Conservation (phyloP, 768 basidiomycete genomes). For the Psilocybe subaeruginosa region DNA sequence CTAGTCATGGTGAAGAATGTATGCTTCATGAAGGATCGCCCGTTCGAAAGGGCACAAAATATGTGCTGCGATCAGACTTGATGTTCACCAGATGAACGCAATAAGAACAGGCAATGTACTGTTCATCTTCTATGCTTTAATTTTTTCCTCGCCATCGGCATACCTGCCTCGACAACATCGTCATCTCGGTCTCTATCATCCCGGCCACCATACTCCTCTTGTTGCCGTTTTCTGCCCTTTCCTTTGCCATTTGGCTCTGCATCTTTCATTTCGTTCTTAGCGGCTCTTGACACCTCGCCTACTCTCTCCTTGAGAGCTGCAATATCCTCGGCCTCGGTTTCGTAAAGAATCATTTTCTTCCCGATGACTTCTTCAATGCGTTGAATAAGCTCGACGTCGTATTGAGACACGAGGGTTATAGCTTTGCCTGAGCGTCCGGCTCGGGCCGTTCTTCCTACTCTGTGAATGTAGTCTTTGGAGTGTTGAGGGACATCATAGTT, state of each 20-base stretch:
- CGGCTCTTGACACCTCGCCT: constrained; percentile 79
- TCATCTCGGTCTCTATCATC: constrained; percentile 93
- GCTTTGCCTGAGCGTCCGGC: constrained; percentile 97
- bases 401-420: constrained; percentile 97
- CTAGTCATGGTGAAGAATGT: constrained; percentile 73
- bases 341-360: constrained; percentile 91
- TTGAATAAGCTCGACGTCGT: constrained; percentile 95
- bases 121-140: constrained; percentile 41
- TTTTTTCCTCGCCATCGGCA: constrained; percentile 67
- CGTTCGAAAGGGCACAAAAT: constrained; percentile 67
- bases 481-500: constrained; percentile 98
- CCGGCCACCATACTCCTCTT: constrained; percentile 51
- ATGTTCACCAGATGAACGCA: constrained; percentile 51
- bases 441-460: constrained; percentile 96
- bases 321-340: constrained; percentile 87
- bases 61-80: constrained; percentile 71
- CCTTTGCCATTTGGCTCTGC: constrained; percentile 52
- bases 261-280: constrained; percentile 79
- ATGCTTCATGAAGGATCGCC: constrained; percentile 72
- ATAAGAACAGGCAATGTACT: background rate
- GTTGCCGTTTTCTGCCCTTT: constrained; percentile 40
- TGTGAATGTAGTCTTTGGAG: constrained; percentile 99
- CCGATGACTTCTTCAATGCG: constrained; percentile 92
- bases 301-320: constrained; percentile 87
- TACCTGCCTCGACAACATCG: constrained; percentile 88